A percentile compares a stretch with the other conserved stretches of the same genome.
phyloP scores from a whole-genome alignment of 805 yeast genomes.

The Kodamaea sagamina region DNA sequence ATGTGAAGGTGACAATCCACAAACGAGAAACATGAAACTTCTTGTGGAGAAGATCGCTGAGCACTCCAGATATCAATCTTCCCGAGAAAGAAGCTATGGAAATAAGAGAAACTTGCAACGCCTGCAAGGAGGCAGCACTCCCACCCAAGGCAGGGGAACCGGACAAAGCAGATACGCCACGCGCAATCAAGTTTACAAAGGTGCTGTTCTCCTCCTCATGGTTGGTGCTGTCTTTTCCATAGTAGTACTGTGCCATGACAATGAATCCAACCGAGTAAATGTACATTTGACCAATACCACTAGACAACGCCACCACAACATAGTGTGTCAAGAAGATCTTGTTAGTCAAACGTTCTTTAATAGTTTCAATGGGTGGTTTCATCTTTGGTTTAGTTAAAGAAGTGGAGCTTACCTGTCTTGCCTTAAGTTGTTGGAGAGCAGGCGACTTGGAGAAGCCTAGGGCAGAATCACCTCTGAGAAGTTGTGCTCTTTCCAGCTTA shows the following conservation, averaged over 20 bases:
- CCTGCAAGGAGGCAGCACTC: constrained; percentile 53
- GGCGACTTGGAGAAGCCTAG: neutral
- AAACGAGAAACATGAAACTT: constrained; percentile 56
- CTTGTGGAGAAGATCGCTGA: constrained; percentile 61
- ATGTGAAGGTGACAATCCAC: constrained; percentile 60
- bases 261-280: constrained; percentile 74
- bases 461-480: constrained; percentile 10
- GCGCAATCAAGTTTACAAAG: neutral
- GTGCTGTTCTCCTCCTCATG: neutral
- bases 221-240: constrained; percentile 12
- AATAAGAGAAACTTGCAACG: constrained; percentile 67
- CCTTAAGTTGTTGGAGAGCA: constrained; percentile 1
- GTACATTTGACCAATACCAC: constrained; percentile 71
- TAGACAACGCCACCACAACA: constrained; percentile 54
- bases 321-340: constrained; percentile 52
- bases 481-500: constrained; percentile 7
- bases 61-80: constrained; percentile 62
- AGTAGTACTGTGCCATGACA: constrained; percentile 47
- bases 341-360: constrained; percentile 24
- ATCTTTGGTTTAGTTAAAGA: neutral
- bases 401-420: constrained; percentile 15
- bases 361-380: constrained; percentile 16
- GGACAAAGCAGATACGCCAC: constrained; percentile 4
- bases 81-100: constrained; percentile 69
- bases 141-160: constrained; percentile 13